Evolutionary conservation across 495 filamentous ascomycete genomes (phyloP), one percentile per base, ranked within the genome.

Genomic region (Hypoxylon trugodes): DNA sequence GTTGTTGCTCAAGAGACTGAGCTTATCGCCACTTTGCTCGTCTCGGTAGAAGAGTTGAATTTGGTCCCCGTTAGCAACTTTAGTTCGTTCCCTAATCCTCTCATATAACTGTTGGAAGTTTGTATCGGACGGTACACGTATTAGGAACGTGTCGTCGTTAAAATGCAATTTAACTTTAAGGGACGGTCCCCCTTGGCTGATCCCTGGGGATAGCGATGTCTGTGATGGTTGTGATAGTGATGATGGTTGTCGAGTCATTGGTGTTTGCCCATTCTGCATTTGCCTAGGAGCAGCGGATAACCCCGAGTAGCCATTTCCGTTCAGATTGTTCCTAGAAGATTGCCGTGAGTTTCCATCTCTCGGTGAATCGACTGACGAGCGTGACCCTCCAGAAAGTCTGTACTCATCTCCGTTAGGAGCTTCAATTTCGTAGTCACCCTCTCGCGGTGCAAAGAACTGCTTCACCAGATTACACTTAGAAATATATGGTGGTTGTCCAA

Each of bases 81-180:
- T 90, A 32, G 93, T 79, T 5, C 92, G 85, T 32, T 93, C 92
- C 43, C 80, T 79, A 25, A 95, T 83, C 68, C 91, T 92, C 51
- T 97, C 92, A 55, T 87, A 88, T 35, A 98, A 82, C 59, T 90
- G 88, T 65, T 83, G 81, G 76, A 89, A 93, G 61, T 79, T 84
- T 64, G 96, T 90, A 36, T 94, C 88, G 3, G 80, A 82, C 2
- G 94, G 91, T 33, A 98, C 89, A 37, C 93, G 88, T 68, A 98
- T 93, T 36, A 93, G 89, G 65, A 97, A 93, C 57, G 93, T 82
- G 62, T 97, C 93, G 66, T 95, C 90, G 62, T 90, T 85, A 78
- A 91, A 96, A 76, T 89, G 93, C 32, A 97, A 88, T 77, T 98
- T 98, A 71, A 98, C 90, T 74, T 97, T 98, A 77, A 96, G 86